A percentile compares a stretch with the other conserved stretches of the same genome.
Conservation (phyloP, 441 rosid genomes). For the Pelargonium fulgidum region DNA sequence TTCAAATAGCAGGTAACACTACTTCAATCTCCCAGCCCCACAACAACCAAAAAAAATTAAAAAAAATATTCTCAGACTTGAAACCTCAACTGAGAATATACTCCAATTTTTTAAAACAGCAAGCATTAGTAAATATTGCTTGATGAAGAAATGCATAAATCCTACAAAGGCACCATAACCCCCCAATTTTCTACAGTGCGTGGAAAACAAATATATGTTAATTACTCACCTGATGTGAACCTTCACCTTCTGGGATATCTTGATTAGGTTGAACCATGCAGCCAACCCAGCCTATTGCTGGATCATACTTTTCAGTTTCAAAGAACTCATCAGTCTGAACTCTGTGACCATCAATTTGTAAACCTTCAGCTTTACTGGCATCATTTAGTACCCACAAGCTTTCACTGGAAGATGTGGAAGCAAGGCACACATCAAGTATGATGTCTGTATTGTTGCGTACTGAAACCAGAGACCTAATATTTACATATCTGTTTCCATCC, state of each 20-base stretch:
- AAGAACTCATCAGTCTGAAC: slow-evolving; percentile 42
- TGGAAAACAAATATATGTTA: slow-evolving; percentile 6
- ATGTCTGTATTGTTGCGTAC: slow-evolving; percentile 64
- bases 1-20: neutral
- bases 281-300: slow-evolving; percentile 50
- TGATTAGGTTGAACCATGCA: slow-evolving; percentile 27
- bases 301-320: slow-evolving; percentile 47
- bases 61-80: neutral
- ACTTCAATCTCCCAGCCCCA: neutral
- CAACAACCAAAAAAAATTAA: neutral
- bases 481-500: slow-evolving; percentile 82
- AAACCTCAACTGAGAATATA: neutral
- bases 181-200: neutral
- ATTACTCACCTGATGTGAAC: slow-evolving; percentile 30
- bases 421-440: slow-evolving; percentile 64
- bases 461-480: slow-evolving; percentile 82
- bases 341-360: slow-evolving; percentile 24
- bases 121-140: neutral
- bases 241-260: slow-evolving; percentile 25
- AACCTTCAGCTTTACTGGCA: slow-evolving; percentile 28
- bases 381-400: slow-evolving; percentile 23
- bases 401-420: slow-evolving; percentile 38
- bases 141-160: neutral
- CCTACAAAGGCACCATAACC: neutral
- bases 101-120: no score